Conservation (phyloP, 1,284 basidiomycete species). For the Moniliella sp. region DNA sequence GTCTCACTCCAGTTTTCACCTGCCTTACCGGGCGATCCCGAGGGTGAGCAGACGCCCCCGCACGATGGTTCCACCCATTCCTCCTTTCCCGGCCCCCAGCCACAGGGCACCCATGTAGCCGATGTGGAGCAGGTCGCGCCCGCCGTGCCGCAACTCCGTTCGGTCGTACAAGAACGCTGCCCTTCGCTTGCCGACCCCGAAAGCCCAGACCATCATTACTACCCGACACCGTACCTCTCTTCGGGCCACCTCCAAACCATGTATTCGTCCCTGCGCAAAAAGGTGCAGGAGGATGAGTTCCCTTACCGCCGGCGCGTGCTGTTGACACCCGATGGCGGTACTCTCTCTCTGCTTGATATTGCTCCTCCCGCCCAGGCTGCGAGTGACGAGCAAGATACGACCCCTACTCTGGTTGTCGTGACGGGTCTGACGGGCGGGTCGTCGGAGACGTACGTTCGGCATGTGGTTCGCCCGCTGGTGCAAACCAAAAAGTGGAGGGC, state of each 20-base stretch:
- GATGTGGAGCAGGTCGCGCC: too few species aligned
- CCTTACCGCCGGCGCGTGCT: slow-evolving; percentile 21
- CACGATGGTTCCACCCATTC: too few species aligned
- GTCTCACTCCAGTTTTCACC: background rate
- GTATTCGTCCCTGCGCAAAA: slow-evolving; percentile 18
- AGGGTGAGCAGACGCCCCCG: background rate
- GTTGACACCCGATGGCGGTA: slow-evolving; percentile 27
- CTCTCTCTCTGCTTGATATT: slow-evolving; percentile 19
- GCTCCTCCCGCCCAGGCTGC: slow-evolving; percentile 2
- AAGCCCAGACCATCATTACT: background rate
- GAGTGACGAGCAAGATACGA: slow-evolving; percentile 3
- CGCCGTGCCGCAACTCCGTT: background rate
- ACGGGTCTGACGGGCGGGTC: slow-evolving; percentile 31
- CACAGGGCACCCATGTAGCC: too few species aligned
- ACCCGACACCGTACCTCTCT: slow-evolving; percentile 10
- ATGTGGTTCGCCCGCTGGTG: slow-evolving; percentile 17
- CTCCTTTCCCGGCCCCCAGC: too few species aligned
- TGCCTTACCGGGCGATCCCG: background rate
- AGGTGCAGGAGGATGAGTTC: slow-evolving; percentile 13
- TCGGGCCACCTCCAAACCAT: slow-evolving; percentile 28
- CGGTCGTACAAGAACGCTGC: background rate
- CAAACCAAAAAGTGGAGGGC: slow-evolving; percentile 35
- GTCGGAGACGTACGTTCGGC: slow-evolving; percentile 27
- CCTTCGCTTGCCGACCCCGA: slow-evolving; percentile 1
- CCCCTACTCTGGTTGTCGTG: slow-evolving; percentile 19